Conservation (phyloP, 305 asterid species). For the Fraxinus sp. region DNA sequence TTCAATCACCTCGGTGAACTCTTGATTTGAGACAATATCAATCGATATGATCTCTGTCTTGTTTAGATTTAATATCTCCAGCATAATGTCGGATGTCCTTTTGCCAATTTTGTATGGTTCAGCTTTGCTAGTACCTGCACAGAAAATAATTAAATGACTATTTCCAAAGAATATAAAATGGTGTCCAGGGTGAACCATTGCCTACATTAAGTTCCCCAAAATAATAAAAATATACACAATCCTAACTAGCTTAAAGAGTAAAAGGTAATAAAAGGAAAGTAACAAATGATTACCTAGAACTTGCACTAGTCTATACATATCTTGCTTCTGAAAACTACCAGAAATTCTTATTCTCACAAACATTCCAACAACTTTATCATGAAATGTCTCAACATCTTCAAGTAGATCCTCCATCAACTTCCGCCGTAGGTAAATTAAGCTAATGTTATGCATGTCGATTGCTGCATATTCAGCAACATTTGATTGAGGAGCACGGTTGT, state of each 20-base stretch:
- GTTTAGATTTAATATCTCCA: slow-evolving; percentile 88
- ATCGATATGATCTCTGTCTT: slow-evolving; percentile 85
- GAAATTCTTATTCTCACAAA: slow-evolving; percentile 95
- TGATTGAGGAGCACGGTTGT: slow-evolving; percentile 62
- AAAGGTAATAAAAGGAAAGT: slow-evolving; percentile 19
- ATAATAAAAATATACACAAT: slow-evolving; percentile 13
- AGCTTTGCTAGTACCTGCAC: slow-evolving; percentile 83
- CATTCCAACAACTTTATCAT: slow-evolving; percentile 77
- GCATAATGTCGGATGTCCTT: slow-evolving; percentile 68
- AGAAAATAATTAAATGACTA: slow-evolving; percentile 19
- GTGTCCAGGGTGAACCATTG: neutral
- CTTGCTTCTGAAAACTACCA: slow-evolving; percentile 88
- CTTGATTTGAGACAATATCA: slow-evolving; percentile 94
- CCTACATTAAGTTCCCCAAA: slow-evolving; percentile 18
- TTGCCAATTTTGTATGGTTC: slow-evolving; percentile 94
- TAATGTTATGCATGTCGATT: slow-evolving; percentile 86
- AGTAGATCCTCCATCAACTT: slow-evolving; percentile 97
- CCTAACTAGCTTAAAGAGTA: slow-evolving; percentile 20
- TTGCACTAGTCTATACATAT: slow-evolving; percentile 92
- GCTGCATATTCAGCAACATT: slow-evolving; percentile 98
- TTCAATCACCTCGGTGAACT: slow-evolving; percentile 82
- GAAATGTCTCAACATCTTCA: slow-evolving; percentile 76
- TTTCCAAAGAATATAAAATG: neutral
- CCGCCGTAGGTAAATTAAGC: slow-evolving; percentile 79
- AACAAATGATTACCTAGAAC: slow-evolving; percentile 68